Evolutionary conservation across 306 rosid genomes (phyloP), one percentile per base, ranked within the genome.

Genomic region (Vicia sativa): DNA sequence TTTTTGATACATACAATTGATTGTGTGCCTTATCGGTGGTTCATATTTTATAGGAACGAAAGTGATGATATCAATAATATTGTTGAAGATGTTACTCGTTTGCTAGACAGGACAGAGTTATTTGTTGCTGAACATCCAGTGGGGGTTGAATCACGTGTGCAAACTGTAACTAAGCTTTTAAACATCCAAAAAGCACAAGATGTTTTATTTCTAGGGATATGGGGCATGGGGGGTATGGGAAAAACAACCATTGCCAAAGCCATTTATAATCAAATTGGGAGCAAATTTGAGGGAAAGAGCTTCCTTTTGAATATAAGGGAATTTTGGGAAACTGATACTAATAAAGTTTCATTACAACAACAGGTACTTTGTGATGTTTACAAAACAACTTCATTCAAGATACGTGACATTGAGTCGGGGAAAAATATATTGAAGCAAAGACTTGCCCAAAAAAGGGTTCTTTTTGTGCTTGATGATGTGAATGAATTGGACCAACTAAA

Each of bases 231-330:
- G 14, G 66, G 66, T 5, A 61, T 0, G 1, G 66, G 66, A 2
- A 61, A 61, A 18, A 61, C 66, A 18, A 61, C 66, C 11, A 38
- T 61, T 61, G 66, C 66, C 15, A 61, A 61, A 61, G 66, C 66
- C 31, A 38, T 61, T 18, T 61, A 61, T 18, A 61, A 61, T 60
- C 65, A 60, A 60, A 60, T 60, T 60, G 65, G 46, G 5, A 60
- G 14, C 19, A 12, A 60, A 2, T 61, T 61, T 61, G 49, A 37
- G 10, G 48, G 48, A 10, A 61, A 29, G 11, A 61, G 66, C 31
- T 61, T 61, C 49, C 49, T 61, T 21, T 16, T 35, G n/a, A 38
- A 61, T 6, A 61, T 61, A 18, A 61, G 66, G 15, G 66, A 61
- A 37, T 7, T 38, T 11, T 38, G 66, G 66, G 66, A 61, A 16